phyloP scores from a whole-genome alignment of 768 basidiomycete genomes.

The Paxillus involutus region DNA sequence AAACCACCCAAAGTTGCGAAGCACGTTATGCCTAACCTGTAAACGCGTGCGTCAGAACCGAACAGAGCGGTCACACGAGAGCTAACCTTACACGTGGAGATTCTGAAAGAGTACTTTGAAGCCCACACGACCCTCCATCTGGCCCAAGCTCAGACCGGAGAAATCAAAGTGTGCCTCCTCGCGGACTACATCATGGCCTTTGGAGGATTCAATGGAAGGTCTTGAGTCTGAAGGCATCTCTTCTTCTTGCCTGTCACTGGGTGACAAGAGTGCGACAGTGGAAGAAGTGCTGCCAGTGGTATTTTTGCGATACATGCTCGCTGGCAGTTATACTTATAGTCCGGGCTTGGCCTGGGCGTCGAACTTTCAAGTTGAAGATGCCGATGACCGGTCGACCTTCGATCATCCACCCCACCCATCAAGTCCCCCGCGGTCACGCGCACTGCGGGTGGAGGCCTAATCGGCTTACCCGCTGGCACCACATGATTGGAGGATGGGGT shows the following conservation, averaged over 20 bases:
- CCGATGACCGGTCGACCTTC: too few relatives aligned
- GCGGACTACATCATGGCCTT: not conserved
- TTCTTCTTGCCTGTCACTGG: not conserved
- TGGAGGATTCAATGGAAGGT: conserved; percentile 1
- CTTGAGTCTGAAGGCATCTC: not conserved
- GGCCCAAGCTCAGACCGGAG: conserved; percentile 8
- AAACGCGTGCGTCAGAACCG: conserved; percentile 1
- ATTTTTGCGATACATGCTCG: too few relatives aligned
- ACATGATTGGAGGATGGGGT: too few relatives aligned
- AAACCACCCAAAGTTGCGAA: conserved; percentile 34
- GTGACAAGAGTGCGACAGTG: not conserved
- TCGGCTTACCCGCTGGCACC: too few relatives aligned
- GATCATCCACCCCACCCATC: too few relatives aligned
- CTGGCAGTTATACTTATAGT: too few relatives aligned
- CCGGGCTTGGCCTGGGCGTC: too few relatives aligned
- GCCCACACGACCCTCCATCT: conserved; percentile 22
- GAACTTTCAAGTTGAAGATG: too few relatives aligned
- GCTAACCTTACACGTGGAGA: conserved; percentile 22
- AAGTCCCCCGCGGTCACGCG: too few relatives aligned
- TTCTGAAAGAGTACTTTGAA: conserved; percentile 30
- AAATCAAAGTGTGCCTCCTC: conserved; percentile 1
- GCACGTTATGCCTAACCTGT: conserved; percentile 30
- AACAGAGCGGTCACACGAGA: not conserved
- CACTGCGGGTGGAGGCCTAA: not conserved
- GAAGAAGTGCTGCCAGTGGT: not conserved